These are phyloP conservation scores for Nemania diffusa DNA, from an alignment of 2,329 filamentous ascomycete species.

Conservation along the genomic window DNA sequence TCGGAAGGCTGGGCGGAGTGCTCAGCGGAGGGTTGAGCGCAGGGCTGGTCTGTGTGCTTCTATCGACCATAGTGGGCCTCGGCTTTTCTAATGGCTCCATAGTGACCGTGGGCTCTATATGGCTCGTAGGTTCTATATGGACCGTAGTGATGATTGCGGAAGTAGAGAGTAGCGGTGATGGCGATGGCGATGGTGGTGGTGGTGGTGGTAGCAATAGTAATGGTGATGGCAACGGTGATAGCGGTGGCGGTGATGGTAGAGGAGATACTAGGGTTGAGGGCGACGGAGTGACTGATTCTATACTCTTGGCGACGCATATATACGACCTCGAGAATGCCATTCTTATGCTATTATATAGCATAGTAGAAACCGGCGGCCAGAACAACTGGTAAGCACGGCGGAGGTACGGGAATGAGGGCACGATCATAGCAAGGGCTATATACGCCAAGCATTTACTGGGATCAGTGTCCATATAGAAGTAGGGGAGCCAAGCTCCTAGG, in stretches of 20 bases:
- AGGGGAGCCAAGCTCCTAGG: slow-evolving; percentile 27
- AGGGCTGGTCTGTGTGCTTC: not conserved
- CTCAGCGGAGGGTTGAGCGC: no score
- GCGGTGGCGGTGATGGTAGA: not conserved
- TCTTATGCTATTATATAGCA: not conserved
- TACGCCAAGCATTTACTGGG: slow-evolving; percentile 11
- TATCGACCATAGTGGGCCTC: not conserved
- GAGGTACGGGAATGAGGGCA: slow-evolving; percentile 1
- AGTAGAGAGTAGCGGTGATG: no score
- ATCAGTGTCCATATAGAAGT: slow-evolving; percentile 14
- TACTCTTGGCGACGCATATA: not conserved
- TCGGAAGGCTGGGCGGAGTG: no score
- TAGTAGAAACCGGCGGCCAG: slow-evolving; percentile 5
- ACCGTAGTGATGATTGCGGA: no score
- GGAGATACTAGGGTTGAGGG: not conserved
- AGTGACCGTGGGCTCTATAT: no score
- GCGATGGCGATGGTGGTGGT: no score
- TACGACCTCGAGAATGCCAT: not conserved
- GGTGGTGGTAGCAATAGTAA: no score
- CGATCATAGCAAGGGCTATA: not conserved
- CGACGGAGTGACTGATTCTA: not conserved
- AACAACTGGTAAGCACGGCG: not conserved
- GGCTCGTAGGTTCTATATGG: no score
- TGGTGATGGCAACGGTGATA: slow-evolving; percentile 6
- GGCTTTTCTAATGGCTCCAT: slow-evolving; percentile 6